Base-by-base conservation (phyloP, 1,139 yeast species). In the Magnusiomyces ingens region DNA sequence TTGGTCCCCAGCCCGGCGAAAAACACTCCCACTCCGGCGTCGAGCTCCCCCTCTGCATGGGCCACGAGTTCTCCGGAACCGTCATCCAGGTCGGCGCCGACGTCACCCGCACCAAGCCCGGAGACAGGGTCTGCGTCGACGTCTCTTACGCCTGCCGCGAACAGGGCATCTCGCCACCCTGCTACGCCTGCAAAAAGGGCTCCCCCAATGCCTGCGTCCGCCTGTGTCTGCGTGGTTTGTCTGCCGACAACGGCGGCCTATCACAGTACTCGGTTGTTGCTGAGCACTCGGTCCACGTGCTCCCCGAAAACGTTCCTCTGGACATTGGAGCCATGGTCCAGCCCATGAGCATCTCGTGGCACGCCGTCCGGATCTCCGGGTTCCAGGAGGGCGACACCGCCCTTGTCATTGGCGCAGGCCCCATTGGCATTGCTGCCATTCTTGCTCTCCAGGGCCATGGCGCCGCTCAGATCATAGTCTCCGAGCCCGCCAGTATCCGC, bases 311-410 rank as follows among this genome's bases (percentile, higher is more conserved):
- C 48, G 67, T 80, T 40, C 81, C 82, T 17, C 61, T 77, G 52
- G 82, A 79, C 55, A 72, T 78, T 35, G 83, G 80, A 21, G 84
- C 85, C 2, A 66, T 80, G 55, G 74, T 78, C 40, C 82, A 80
- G 65, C 84, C 84, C 6, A 64, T 80, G 45, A 69, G 82, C 1
- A 84, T 80, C 29, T 77, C 81, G 13, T 80, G 83, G 82, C 85
- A 80, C 63, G 84, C 82, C 0, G 79, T 79, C 36, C 71, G 74
- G 50, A 66, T 74, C 15, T 71, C 81, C 0, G 67, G 67, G 15
- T 73, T 79, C 60, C 62, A 70, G 55, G 65, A 65, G 26, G 57
- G 55, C 29, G 72, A 75, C 37, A 68, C 76, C 12, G 84, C 82
- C 2, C 64, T 81, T 43, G 79, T 81, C 48, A 66, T 82, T 11